A percentile compares a stretch with the other conserved stretches of the same genome.
phyloP scores from a whole-genome alignment of 2,329 filamentous ascomycete species.

The Stromatinia cepivora region DNA sequence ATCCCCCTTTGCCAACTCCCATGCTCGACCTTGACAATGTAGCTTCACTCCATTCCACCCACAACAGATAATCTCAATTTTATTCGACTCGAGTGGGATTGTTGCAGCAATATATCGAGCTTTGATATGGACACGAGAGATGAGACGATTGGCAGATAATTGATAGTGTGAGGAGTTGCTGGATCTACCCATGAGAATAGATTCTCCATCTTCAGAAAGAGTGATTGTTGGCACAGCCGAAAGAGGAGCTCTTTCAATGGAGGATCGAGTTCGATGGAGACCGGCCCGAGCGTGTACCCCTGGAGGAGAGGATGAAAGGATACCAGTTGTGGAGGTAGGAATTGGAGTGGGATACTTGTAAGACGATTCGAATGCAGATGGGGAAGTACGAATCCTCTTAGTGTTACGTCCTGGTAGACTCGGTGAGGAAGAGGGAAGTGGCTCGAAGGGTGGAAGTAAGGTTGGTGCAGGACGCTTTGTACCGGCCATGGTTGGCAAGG shows the following conservation, averaged over 20 bases:
- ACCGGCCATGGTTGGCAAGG: constrained; percentile 43
- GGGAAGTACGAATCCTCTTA: constrained; percentile 58
- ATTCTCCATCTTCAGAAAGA: constrained; percentile 77
- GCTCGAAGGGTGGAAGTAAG: constrained; percentile 77
- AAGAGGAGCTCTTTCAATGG: constrained; percentile 73
- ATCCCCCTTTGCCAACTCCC: constrained; percentile 84
- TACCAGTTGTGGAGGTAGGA: constrained; percentile 89
- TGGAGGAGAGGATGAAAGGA: constrained; percentile 83
- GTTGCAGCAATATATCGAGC: constrained; percentile 76
- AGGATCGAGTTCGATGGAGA: constrained; percentile 61
- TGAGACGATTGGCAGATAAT: constrained; percentile 84
- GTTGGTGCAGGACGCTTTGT: constrained; percentile 64
- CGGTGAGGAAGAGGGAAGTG: constrained; percentile 76
- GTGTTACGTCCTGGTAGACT: constrained; percentile 68
- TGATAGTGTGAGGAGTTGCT: constrained; percentile 96
- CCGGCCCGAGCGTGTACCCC: constrained; percentile 51
- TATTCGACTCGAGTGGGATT: constrained; percentile 67
- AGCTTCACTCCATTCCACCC: constrained; percentile 96
- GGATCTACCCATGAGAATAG: constrained; percentile 84
- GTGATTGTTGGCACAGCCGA: constrained; percentile 79
- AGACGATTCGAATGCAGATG: constrained; percentile 41
- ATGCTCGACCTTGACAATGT: constrained; percentile 84
- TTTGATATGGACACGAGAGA: constrained; percentile 91
- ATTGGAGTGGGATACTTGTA: constrained; percentile 86
- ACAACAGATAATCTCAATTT: constrained; percentile 84